These are phyloP conservation scores for Annona squamosa DNA, from an alignment of 164 flowering plant species.

Conservation along the genomic window DNA sequence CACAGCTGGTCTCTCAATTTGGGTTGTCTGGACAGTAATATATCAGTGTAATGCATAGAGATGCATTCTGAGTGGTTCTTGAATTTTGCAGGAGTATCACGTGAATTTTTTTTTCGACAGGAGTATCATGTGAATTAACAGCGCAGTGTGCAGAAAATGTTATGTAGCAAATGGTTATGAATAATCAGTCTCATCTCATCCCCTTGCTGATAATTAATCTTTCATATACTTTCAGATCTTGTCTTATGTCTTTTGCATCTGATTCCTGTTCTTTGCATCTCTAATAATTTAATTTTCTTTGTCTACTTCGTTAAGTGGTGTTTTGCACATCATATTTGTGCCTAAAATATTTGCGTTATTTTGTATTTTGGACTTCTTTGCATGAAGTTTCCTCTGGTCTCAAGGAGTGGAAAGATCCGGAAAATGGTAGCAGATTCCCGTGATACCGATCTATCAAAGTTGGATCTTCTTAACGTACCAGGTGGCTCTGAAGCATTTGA, in stretches of 20 bases:
- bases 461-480: slow-evolving; percentile 52
- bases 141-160: no score
- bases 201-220: neutral
- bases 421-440: slow-evolving; percentile 48
- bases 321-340: neutral
- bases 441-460: slow-evolving; percentile 28
- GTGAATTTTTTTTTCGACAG: no score
- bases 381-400: slow-evolving; percentile 55
- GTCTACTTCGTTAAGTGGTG: neutral
- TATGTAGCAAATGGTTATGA: neutral
- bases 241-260: neutral
- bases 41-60: neutral
- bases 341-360: neutral
- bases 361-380: neutral
- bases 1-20: neutral
- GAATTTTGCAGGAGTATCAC: no score
- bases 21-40: neutral
- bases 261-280: neutral
- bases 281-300: no score
- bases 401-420: slow-evolving; percentile 54
- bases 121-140: no score
- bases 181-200: neutral
- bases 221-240: neutral
- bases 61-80: no score
- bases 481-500: slow-evolving; percentile 60